Conservation (phyloP, 352 stramenopile species). For the Pythium folliculosum region DNA sequence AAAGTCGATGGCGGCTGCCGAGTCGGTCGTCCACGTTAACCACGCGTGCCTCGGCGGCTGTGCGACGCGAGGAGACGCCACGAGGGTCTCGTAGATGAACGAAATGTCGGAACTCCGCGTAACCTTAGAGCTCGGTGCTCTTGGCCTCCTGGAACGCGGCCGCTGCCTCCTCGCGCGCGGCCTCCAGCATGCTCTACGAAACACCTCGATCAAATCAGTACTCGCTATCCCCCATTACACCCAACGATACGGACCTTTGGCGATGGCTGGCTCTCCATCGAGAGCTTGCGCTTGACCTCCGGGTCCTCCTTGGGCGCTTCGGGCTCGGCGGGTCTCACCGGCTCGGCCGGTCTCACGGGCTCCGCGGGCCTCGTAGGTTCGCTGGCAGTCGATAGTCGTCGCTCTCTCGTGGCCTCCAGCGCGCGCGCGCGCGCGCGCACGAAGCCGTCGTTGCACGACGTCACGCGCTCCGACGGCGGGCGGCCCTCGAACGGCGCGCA, state of each 20-base stretch:
- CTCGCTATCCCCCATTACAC: neutral
- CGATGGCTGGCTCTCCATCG: constrained; percentile 12
- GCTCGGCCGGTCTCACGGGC: neutral
- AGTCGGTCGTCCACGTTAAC: too few relatives aligned
- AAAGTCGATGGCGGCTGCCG: too few relatives aligned
- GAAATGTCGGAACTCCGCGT: too few relatives aligned
- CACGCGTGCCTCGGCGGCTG: too few relatives aligned
- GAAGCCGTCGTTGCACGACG: constrained; percentile 26
- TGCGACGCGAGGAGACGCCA: too few relatives aligned
- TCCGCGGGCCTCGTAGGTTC: neutral
- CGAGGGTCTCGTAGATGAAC: too few relatives aligned
- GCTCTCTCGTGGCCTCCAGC: neutral
- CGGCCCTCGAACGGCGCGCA: constrained; percentile 23
- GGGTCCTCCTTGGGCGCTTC: neutral
- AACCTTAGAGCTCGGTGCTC: constrained; percentile 6
- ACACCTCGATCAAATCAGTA: neutral
- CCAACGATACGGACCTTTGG: constrained; percentile 17
- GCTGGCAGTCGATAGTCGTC: neutral
- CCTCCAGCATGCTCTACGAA: constrained; percentile 25
- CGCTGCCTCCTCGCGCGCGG: constrained; percentile 24
- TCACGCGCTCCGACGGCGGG: constrained; percentile 19
- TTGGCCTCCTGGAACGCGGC: constrained; percentile 29
- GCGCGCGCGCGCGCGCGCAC: constrained; percentile 17
- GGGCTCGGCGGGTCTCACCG: neutral
- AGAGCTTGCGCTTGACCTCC: constrained; percentile 18